phyloP scores from a whole-genome alignment of 805 yeast genomes.

The Ogataea populi-albae region DNA sequence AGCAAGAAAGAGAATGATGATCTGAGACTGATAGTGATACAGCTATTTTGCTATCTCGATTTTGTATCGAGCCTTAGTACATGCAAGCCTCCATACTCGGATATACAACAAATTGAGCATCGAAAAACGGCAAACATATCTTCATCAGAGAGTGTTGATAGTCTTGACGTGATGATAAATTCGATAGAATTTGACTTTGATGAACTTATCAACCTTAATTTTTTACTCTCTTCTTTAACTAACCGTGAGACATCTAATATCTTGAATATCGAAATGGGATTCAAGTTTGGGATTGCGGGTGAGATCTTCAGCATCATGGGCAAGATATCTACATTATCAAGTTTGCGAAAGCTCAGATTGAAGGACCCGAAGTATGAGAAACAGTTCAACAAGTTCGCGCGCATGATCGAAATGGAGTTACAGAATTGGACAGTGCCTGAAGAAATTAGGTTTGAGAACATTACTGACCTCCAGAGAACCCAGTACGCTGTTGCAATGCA shows the following conservation, averaged over 20 bases:
- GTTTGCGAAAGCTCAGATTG: slow-evolving; percentile 20
- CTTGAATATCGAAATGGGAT: slow-evolving; percentile 28
- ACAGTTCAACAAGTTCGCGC: slow-evolving; percentile 27
- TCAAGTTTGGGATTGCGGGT: slow-evolving; percentile 32
- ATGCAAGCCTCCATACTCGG: slow-evolving; percentile 26
- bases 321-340: slow-evolving; percentile 28
- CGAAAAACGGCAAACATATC: slow-evolving; percentile 1
- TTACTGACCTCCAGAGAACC: slow-evolving; percentile 20
- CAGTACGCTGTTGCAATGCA: slow-evolving; percentile 30
- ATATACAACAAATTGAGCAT: slow-evolving; percentile 9
- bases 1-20: slow-evolving; percentile 5
- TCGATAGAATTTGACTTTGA: slow-evolving; percentile 9
- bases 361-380: slow-evolving; percentile 20
- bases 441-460: slow-evolving; percentile 16
- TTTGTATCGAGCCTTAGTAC: slow-evolving; percentile 30
- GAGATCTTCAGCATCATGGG: slow-evolving; percentile 31
- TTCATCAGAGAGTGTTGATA: slow-evolving; percentile 9
- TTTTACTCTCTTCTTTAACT: slow-evolving; percentile 6
- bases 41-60: slow-evolving; percentile 32
- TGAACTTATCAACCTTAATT: slow-evolving; percentile 9
- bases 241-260: slow-evolving; percentile 21
- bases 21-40: slow-evolving; percentile 25
- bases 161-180: slow-evolving; percentile 5
- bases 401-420: slow-evolving; percentile 27
- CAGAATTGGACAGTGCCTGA: slow-evolving; percentile 29